Conservation (phyloP, 208 protist genomes). For the Acanthamoeba divionensis region DNA sequence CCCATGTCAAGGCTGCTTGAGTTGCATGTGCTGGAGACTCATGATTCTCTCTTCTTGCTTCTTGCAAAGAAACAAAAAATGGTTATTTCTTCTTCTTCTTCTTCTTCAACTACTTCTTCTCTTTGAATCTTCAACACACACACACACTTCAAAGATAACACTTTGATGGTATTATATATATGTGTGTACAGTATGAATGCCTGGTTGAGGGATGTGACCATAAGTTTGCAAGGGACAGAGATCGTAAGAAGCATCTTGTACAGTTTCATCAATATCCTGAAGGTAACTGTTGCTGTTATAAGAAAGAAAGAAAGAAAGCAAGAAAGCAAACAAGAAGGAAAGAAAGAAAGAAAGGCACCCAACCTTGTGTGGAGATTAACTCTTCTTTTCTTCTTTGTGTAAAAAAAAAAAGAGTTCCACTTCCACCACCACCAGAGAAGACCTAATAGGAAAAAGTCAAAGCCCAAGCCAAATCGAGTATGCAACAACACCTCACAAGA, state of each 20-base stretch:
- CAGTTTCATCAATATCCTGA: not conserved
- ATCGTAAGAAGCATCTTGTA: conserved; percentile 1
- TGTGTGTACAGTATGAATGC: conserved; percentile 48
- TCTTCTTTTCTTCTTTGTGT: too few species aligned
- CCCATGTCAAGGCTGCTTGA: conserved; percentile 4
- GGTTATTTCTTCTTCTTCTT: not conserved
- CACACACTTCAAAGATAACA: too few species aligned
- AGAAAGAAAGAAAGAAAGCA: too few species aligned
- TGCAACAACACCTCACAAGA: not conserved
- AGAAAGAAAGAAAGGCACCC: too few species aligned
- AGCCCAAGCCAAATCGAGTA: not conserved
- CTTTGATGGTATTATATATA: too few species aligned
- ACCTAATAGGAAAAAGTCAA: not conserved
- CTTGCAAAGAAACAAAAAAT: not conserved
- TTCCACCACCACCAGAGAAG: not conserved
- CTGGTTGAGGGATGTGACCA: not conserved
- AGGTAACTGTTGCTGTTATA: not conserved
- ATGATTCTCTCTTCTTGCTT: conserved; percentile 1
- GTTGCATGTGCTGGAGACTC: conserved; percentile 1
- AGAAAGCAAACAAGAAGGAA: too few species aligned
- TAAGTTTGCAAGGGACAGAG: not conserved
- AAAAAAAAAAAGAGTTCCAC: not conserved
- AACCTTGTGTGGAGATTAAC: too few species aligned
- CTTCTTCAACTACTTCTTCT: not conserved
- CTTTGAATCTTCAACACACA: not conserved